A percentile compares a stretch with the other conserved stretches of the same genome.
phyloP scores from a whole-genome alignment of 1,284 basidiomycete species.

The Phylloboletellus chloephorus region DNA sequence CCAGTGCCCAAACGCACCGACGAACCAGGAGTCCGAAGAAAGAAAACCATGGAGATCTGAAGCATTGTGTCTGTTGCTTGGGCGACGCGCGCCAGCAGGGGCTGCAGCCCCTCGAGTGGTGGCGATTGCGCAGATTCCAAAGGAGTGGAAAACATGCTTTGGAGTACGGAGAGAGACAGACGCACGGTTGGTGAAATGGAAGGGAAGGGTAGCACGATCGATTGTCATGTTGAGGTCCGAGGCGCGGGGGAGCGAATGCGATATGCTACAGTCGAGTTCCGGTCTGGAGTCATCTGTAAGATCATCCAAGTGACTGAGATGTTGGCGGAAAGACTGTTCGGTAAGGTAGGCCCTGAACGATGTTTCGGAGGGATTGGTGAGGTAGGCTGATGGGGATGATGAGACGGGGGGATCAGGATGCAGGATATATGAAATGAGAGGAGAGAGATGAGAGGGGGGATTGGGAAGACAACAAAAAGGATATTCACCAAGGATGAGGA shows the following conservation, averaged over 20 bases:
- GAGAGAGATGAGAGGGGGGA: not conserved
- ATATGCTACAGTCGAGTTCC: slow-evolving; percentile 33
- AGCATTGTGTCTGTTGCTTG: slow-evolving; percentile 14
- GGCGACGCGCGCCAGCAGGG: slow-evolving; percentile 15
- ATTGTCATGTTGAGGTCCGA: slow-evolving; percentile 13
- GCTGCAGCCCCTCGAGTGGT: slow-evolving; percentile 31
- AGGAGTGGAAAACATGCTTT: slow-evolving; percentile 81
- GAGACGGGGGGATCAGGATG: slow-evolving; percentile 11
- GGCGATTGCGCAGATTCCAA: slow-evolving; percentile 83
- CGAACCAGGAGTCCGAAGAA: slow-evolving; percentile 75
- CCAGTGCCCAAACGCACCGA: slow-evolving; percentile 85
- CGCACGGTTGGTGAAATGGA: slow-evolving; percentile 88
- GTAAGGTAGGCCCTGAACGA: slow-evolving; percentile 93
- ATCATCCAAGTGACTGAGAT: slow-evolving; percentile 84
- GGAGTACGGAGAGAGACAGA: slow-evolving; percentile 90
- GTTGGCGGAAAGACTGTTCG: slow-evolving; percentile 90
- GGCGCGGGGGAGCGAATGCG: slow-evolving; percentile 33
- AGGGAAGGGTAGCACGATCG: slow-evolving; percentile 42
- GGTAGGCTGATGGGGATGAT: slow-evolving; percentile 60
- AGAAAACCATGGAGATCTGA: slow-evolving; percentile 41
- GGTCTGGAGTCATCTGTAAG: slow-evolving; percentile 43
- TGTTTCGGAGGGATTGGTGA: slow-evolving; percentile 88
- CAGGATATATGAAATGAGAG: slow-evolving; percentile 4
- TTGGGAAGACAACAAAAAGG: not conserved
- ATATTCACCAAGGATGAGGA: slow-evolving; percentile 65